phyloP scores from a whole-genome alignment of 768 basidiomycete genomes.

The Mycena vulgaris region DNA sequence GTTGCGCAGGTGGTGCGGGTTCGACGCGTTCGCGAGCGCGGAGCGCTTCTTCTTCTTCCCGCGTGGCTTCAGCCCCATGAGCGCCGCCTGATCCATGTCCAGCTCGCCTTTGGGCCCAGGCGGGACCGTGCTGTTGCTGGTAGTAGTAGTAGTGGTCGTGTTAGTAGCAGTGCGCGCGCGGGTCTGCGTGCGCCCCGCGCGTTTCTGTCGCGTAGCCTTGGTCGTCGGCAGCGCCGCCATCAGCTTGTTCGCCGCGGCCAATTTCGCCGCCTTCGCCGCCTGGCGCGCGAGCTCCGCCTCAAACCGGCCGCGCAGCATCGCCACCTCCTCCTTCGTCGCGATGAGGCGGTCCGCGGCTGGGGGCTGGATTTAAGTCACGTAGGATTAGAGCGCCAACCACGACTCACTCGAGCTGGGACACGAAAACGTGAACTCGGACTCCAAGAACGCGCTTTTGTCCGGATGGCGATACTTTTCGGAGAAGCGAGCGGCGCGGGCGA shows the following conservation, averaged over 20 bases:
- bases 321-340: conserved; percentile 79
- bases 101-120: conserved; percentile 4
- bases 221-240: conserved; percentile 46
- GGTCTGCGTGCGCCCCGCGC: conserved; percentile 42
- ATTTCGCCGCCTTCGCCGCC: conserved; percentile 72
- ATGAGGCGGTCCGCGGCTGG: conserved; percentile 81
- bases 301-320: conserved; percentile 75
- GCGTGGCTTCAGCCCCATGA: conserved; percentile 48
- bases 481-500: conserved; percentile 62
- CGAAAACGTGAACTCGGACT: conserved; percentile 71
- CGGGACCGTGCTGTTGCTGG: conserved; percentile 5
- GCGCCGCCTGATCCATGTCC: conserved; percentile 23
- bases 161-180: conserved; percentile 8
- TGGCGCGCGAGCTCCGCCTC: conserved; percentile 83
- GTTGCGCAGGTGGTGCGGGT: conserved; percentile 96
- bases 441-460: conserved; percentile 64
- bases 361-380: conserved; percentile 32
- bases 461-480: conserved; percentile 56
- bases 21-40: conserved; percentile 91
- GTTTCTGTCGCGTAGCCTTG: conserved; percentile 40
- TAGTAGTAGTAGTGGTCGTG: background rate
- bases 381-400: conserved; percentile 42
- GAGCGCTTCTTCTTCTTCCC: conserved; percentile 96
- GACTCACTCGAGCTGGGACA: conserved; percentile 83
- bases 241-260: conserved; percentile 56